Evolutionary conservation across 1,284 basidiomycete genomes (phyloP), one percentile per base, ranked within the genome.

Genomic region (Cutaneotrichosporon cavernicola): DNA sequence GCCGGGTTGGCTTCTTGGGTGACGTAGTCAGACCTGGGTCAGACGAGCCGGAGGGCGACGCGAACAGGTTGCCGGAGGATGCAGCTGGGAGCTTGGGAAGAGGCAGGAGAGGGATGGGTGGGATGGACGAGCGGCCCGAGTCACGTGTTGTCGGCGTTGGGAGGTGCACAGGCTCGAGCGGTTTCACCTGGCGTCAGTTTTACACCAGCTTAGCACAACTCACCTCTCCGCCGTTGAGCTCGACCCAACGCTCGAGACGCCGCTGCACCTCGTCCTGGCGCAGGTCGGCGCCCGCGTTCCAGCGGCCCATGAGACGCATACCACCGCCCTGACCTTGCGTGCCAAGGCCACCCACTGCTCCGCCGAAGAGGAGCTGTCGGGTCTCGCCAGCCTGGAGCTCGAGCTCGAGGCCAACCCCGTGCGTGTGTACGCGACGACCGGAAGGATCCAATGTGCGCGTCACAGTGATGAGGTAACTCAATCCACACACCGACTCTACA

Each of bases 351-450:
- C 75, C 78, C 55, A 72, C 71, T 2, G 67, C 68, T 11, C 74
- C 75, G 32, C 69, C 66, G 51, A 71, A 52, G 31, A 76, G 58
- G 11, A 77, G 52, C 67, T 76, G 73, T 40, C 76, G 72, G 32
- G 76, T 79, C 64, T 81, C 80, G 13, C 76, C 77, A 2, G 71
- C 65, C 49, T 74, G 72, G n/a, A 80, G 58, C 21, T 75, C 74
- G 52, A 81, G 71, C 63, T 76, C 71, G 40, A 81, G 75, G 0
- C 80, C 79, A 30, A 82, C 56, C 4, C 78, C 78, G 65, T 81
- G 75, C 0, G 80, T 79, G 59, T 77, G 72, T 4, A 79, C 75
- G 31, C 68, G 70, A 31, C 76, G 65, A 0, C 73, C 72, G 1
- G 70, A 69, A 0, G 74, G 69, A 52, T 80, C 76, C 21, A 81